phyloP scores from a whole-genome alignment of 1,139 yeast genomes.

The Arxiozyma telluris region DNA sequence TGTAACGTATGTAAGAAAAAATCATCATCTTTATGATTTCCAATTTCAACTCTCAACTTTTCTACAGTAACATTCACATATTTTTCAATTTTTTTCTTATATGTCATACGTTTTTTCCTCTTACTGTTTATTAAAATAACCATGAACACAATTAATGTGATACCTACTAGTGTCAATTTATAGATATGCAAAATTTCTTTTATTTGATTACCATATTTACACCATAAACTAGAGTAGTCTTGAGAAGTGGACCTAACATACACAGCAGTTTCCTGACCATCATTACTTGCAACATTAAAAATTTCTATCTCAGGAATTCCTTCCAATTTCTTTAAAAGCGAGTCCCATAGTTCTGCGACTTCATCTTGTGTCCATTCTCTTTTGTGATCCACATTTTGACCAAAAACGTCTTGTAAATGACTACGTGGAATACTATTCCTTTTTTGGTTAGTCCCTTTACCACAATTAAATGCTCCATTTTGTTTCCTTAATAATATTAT shows the following conservation, averaged over 20 bases:
- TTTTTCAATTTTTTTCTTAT: neutral
- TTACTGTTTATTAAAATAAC: slow-evolving; percentile 14
- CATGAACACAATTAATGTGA: neutral
- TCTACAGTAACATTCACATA: slow-evolving; percentile 1
- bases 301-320: slow-evolving; percentile 28
- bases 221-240: slow-evolving; percentile 44
- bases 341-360: slow-evolving; percentile 5
- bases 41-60: slow-evolving; percentile 30
- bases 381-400: neutral
- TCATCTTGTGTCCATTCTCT: neutral
- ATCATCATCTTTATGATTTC: slow-evolving; percentile 12
- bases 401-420: slow-evolving; percentile 40
- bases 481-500: slow-evolving; percentile 51
- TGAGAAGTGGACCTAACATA: slow-evolving; percentile 54
- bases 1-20: slow-evolving; percentile 63
- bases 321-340: slow-evolving; percentile 1
- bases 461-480: slow-evolving; percentile 56
- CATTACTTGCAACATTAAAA: slow-evolving; percentile 51
- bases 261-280: slow-evolving; percentile 13
- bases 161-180: neutral
- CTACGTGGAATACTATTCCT: slow-evolving; percentile 40
- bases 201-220: slow-evolving; percentile 30
- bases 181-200: neutral
- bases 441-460: slow-evolving; percentile 25
- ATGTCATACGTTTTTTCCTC: slow-evolving; percentile 30